phyloP scores from a whole-genome alignment of 2,329 filamentous ascomycete genomes.

The Sarocladiaceae sp. region DNA sequence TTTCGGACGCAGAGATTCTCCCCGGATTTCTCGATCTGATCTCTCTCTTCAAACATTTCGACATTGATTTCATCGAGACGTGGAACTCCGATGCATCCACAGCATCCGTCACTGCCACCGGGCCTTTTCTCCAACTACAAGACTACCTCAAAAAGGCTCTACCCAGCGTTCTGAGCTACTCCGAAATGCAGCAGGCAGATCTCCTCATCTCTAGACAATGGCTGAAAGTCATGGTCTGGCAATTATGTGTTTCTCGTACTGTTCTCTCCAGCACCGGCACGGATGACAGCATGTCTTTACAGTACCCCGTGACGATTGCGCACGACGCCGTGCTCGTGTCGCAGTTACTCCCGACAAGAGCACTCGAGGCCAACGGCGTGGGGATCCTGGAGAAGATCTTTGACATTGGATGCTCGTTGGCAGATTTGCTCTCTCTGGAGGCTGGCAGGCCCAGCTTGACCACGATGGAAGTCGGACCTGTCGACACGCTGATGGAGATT shows the following conservation, averaged over 20 bases:
- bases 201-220: conserved; percentile 34
- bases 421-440: conserved; percentile 17
- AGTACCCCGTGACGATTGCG: conserved; percentile 20
- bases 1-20: conserved; percentile 20
- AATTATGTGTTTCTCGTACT: conserved; percentile 28
- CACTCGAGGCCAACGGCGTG: conserved; percentile 26
- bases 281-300: conserved; percentile 25
- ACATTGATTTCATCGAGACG: conserved; percentile 19
- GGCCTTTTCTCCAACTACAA: neutral
- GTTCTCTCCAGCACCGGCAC: conserved; percentile 12
- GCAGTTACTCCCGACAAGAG: conserved; percentile 16
- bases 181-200: conserved; percentile 27
- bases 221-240: conserved; percentile 35
- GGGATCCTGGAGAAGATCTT: conserved; percentile 28
- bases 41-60: conserved; percentile 19
- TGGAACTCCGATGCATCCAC: conserved; percentile 19
- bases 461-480: conserved; percentile 10
- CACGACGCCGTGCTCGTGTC: conserved; percentile 19
- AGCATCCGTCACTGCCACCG: neutral
- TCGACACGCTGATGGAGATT: conserved; percentile 14
- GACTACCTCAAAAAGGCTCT: neutral
- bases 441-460: neutral
- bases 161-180: neutral
- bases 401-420: conserved; percentile 25
- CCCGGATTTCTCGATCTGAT: conserved; percentile 25